Evolutionary conservation across 2,329 filamentous ascomycete species (phyloP).

Genomic region (Aspergillus pseudotamarii): DNA sequence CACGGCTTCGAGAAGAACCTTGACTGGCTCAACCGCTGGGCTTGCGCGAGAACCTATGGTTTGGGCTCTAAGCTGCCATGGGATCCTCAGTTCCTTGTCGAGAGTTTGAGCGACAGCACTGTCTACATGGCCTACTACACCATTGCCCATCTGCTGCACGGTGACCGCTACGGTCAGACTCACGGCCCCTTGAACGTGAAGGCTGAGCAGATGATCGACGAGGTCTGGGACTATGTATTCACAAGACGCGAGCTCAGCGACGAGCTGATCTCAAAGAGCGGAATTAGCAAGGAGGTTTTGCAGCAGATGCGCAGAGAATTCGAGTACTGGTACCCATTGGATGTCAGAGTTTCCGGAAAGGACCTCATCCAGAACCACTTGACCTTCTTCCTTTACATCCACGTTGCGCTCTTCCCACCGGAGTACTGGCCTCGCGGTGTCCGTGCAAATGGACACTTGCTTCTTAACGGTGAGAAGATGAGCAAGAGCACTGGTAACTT

Average conservation of each 20-base stretch:
- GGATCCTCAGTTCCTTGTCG: constrained; percentile 88
- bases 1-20: constrained; percentile 83
- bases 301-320: constrained; percentile 86
- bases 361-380: constrained; percentile 92
- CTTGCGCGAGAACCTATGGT: constrained; percentile 87
- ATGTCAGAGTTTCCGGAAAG: constrained; percentile 86
- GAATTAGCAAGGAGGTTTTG: constrained; percentile 73
- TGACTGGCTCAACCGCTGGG: constrained; percentile 94
- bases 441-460: constrained; percentile 87
- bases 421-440: constrained; percentile 88
- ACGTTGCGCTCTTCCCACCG: constrained; percentile 82
- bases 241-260: constrained; percentile 71
- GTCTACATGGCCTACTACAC: constrained; percentile 75
- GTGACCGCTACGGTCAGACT: constrained; percentile 80
- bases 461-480: constrained; percentile 98
- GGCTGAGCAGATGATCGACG: constrained; percentile 87
- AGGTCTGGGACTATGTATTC: constrained; percentile 97
- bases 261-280: constrained; percentile 64
- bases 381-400: constrained; percentile 94
- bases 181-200: constrained; percentile 70
- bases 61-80: constrained; percentile 93
- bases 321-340: constrained; percentile 95
- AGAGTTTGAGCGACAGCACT: constrained; percentile 88
- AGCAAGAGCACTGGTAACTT: constrained; percentile 97
- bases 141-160: constrained; percentile 68